A percentile compares a stretch with the other conserved stretches of the same genome.
phyloP scores from a whole-genome alignment of 805 yeast species.

The Metschnikowia orientalis region DNA sequence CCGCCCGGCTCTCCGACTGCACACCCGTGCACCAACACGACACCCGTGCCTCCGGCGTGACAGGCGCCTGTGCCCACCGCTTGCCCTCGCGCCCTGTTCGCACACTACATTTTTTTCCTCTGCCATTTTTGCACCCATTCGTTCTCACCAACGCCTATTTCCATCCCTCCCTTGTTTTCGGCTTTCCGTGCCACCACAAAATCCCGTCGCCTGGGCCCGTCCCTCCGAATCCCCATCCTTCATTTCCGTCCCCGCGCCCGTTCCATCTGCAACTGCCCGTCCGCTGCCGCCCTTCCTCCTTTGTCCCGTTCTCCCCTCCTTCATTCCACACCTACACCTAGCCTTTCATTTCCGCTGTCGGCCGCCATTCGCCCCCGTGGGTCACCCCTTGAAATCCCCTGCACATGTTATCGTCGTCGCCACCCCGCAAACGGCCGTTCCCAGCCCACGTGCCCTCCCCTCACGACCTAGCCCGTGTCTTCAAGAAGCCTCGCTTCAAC shows the following conservation, averaged over 20 bases:
- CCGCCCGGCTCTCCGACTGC: no score
- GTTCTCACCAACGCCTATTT: neutral
- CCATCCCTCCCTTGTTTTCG: no score
- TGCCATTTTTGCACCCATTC: slow-evolving; percentile 19
- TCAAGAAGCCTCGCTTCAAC: slow-evolving; percentile 11
- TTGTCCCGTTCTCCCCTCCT: neutral
- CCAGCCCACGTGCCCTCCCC: slow-evolving; percentile 15
- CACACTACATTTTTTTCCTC: slow-evolving; percentile 12
- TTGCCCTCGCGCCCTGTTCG: slow-evolving; percentile 7
- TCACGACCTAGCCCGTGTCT: slow-evolving; percentile 12
- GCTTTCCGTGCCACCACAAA: no score
- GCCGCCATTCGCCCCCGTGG: neutral
- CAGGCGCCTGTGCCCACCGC: slow-evolving; percentile 7
- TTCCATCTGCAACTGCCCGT: neutral
- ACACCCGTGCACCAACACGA: no score
- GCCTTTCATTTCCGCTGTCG: neutral
- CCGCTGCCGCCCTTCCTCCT: neutral
- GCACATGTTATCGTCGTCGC: slow-evolving; percentile 5
- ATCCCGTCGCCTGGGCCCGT: no score
- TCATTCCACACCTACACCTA: neutral
- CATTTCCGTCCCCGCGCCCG: neutral
- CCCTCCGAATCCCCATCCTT: neutral
- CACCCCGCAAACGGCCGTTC: slow-evolving; percentile 10
- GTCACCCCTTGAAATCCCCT: neutral
- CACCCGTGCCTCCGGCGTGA: slow-evolving; percentile 7